These are phyloP conservation scores for Dacryopinax primogenitus DNA, from an alignment of 768 basidiomycete genomes.

Conservation along the genomic window DNA sequence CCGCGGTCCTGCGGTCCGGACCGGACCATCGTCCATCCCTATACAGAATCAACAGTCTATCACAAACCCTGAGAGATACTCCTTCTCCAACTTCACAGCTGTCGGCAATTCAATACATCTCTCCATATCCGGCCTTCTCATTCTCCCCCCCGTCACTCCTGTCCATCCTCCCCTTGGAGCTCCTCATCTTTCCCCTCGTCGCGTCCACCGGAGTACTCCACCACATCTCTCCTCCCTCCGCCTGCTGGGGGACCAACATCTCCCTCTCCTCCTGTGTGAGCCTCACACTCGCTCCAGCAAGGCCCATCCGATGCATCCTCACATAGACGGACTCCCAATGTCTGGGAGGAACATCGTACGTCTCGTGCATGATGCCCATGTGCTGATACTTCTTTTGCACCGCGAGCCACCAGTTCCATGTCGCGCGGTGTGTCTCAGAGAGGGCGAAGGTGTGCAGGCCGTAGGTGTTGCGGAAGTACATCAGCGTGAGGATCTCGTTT, in stretches of 20 bases:
- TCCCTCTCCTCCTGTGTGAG: background rate
- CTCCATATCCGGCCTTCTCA: background rate
- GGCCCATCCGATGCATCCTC: background rate
- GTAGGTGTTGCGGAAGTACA: background rate
- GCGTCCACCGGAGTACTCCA: background rate
- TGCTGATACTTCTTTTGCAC: background rate
- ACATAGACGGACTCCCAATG: background rate
- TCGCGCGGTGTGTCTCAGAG: background rate
- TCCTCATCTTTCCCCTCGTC: constrained; percentile 7
- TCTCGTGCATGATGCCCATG: constrained; percentile 2
- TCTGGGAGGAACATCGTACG: background rate
- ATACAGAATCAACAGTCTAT: too few relatives aligned
- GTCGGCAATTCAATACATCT: background rate
- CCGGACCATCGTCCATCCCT: too few relatives aligned
- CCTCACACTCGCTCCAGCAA: background rate
- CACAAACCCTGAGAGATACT: too few relatives aligned
- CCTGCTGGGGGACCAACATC: background rate
- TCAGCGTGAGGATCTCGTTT: constrained; percentile 4
- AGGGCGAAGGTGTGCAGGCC: background rate
- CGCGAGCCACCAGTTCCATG: background rate
- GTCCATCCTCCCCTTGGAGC: constrained; percentile 3
- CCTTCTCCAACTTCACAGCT: background rate
- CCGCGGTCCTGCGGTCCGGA: too few relatives aligned
- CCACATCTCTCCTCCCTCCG: background rate
- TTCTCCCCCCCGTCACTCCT: background rate